A percentile compares a stretch with the other conserved stretches of the same genome.
Evolutionary conservation across 164 flowering plant species (phyloP).

Genomic region (Taxillus chinensis): DNA sequence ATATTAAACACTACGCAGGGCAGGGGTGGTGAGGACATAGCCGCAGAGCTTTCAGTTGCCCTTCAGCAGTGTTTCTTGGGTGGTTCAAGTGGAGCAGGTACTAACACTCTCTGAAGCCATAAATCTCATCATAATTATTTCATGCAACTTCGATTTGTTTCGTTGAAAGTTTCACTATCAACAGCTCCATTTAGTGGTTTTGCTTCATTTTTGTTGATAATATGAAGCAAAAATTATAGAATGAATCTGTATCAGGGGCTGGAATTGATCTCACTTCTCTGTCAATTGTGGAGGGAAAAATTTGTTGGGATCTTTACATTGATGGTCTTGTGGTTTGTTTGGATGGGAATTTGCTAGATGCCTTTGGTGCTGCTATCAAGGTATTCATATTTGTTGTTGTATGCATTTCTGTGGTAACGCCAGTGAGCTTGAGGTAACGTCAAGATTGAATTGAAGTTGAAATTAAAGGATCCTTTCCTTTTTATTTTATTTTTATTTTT

Average conservation of each 20-base stretch:
- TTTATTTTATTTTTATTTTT: too few relatives aligned
- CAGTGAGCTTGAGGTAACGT: too few relatives aligned
- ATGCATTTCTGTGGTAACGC: neutral
- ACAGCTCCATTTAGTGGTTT: neutral
- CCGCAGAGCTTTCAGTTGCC: conserved; percentile 68
- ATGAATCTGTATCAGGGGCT: conserved; percentile 44
- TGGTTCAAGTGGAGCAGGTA: conserved; percentile 92
- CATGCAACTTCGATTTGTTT: neutral
- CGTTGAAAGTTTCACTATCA: neutral
- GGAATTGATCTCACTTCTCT: conserved; percentile 83
- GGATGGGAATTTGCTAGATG: conserved; percentile 88
- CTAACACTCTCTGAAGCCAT: neutral
- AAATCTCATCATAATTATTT: neutral
- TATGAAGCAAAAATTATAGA: neutral
- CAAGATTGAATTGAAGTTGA: too few relatives aligned
- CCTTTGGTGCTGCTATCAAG: conserved; percentile 91
- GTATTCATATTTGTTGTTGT: conserved; percentile 22
- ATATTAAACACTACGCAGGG: conserved; percentile 37
- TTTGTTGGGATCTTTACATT: conserved; percentile 94
- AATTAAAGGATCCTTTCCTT: too few relatives aligned
- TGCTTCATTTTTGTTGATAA: neutral
- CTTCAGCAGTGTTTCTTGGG: conserved; percentile 84
- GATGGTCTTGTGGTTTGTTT: conserved; percentile 87
- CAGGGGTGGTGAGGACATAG: conserved; percentile 90
- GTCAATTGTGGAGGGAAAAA: conserved; percentile 61